These are phyloP conservation scores for Scenedesmus sp. DNA, from an alignment of 163 green algal species.

Conservation along the genomic window DNA sequence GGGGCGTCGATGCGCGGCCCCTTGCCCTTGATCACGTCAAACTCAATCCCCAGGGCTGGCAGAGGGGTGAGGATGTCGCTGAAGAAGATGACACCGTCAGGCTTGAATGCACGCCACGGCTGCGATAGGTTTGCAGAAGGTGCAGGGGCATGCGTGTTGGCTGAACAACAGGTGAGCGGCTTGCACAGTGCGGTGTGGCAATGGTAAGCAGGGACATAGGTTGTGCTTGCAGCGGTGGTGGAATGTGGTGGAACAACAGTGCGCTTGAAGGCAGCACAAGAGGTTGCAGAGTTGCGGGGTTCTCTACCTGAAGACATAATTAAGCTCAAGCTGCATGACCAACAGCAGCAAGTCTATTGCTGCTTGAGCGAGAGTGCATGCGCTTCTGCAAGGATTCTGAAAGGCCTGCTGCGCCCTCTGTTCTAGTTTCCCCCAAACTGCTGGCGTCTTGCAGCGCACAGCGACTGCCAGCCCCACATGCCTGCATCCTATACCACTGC, in stretches of 20 bases:
- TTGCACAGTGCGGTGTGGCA: too few relatives aligned
- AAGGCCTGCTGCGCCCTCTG: too few relatives aligned
- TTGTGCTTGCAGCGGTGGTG: not conserved
- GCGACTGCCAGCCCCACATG: too few relatives aligned
- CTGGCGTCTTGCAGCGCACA: too few relatives aligned
- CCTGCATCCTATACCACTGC: too few relatives aligned
- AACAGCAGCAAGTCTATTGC: too few relatives aligned
- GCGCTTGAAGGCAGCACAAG: not conserved
- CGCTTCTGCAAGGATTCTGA: too few relatives aligned
- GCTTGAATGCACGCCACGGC: conserved; percentile 92
- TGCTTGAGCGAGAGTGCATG: too few relatives aligned
- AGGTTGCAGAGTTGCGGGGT: not conserved
- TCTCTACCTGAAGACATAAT: not conserved
- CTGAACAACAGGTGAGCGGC: too few relatives aligned
- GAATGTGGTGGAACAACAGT: not conserved
- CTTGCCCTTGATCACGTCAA: conserved; percentile 97
- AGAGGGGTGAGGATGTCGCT: conserved; percentile 99
- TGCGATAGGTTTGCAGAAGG: conserved; percentile 58
- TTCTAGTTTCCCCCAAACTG: not conserved
- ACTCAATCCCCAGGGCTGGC: conserved; percentile 97
- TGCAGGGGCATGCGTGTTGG: too few relatives aligned
- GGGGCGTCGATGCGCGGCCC: conserved; percentile 91
- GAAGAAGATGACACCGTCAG: conserved; percentile 99
- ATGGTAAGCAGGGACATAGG: not conserved
- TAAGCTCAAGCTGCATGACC: too few relatives aligned